Evolutionary conservation across 306 rosid species (phyloP), one percentile per base, ranked within the genome.

Genomic region (Dryas alaskensis): DNA sequence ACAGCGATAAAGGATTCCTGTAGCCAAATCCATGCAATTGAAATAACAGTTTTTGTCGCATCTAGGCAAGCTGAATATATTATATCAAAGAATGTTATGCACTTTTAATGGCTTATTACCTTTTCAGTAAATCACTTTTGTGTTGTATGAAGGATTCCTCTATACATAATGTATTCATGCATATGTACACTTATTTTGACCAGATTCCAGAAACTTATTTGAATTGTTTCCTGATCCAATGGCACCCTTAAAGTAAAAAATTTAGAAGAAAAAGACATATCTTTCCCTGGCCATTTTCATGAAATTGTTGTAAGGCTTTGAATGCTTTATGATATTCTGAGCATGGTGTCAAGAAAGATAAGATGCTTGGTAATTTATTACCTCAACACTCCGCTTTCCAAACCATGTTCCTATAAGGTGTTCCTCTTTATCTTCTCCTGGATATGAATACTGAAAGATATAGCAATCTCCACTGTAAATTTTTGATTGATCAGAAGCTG

Each of bases 341-440:
- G 17, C 54, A 67, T 9, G 58, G 49, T 65, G 73, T 57, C 73
- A 58, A 71, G 52, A 53, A 39, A 25, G 16, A 72, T 46, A 46
- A 60, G 67, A 72, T 25, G 42, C 62, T 70, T 14, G n/a, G 69
- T 31, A 57, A 78, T 77, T 40, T 65, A 72, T 79, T 85, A 95
- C 99, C 98, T 95, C 98, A 75, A 87, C 85, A n/a, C 99, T 95
- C 61, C 53, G 85, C 66, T 83, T 87, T 72, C 99, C 99, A 73
- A 92, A 80, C 99, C 99, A 95, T 73, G 96, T 90, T 85, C 95
- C 96, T 66, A 89, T 72, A 59, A 95, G 93, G 76, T 84, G 67
- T 48, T 95, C 99, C 72, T 95, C 99, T 81, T 78, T 90, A 75
- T 95, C 98, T 60, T 95, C 98, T 75, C 99, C 99, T 4, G 97